Conservation (phyloP, 2,329 filamentous ascomycete species). For the Pezicula rhizophila region DNA sequence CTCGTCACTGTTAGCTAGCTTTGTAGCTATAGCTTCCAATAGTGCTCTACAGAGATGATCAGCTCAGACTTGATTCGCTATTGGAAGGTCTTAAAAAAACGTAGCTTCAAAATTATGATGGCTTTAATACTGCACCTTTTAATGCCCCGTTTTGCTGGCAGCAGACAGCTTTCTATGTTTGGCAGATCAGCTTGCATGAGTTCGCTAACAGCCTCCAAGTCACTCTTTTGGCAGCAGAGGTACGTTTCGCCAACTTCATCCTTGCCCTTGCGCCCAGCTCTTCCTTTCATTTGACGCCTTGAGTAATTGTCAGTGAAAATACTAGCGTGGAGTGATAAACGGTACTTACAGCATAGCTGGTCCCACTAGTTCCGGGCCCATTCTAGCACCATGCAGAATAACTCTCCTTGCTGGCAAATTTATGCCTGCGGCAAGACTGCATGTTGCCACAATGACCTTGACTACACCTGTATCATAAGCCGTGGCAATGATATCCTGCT, state of each 20-base stretch:
- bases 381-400: constrained; percentile 67
- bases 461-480: constrained; percentile 65
- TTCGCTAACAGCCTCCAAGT: constrained; percentile 64
- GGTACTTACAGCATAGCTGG: constrained; percentile 60
- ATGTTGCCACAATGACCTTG: constrained; percentile 70
- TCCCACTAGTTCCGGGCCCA: constrained; percentile 71
- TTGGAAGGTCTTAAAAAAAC: background rate
- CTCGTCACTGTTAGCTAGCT: constrained; percentile 58
- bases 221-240: constrained; percentile 62
- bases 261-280: constrained; percentile 73
- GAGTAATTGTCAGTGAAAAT: constrained; percentile 19
- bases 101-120: constrained; percentile 6
- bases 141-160: constrained; percentile 60
- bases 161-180: constrained; percentile 61
- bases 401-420: constrained; percentile 69
- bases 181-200: constrained; percentile 69
- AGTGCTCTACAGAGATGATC: constrained; percentile 47
- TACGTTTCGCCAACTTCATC: constrained; percentile 74
- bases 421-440: constrained; percentile 76
- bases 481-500: constrained; percentile 63
- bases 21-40: constrained; percentile 63
- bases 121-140: constrained; percentile 44
- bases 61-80: background rate
- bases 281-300: constrained; percentile 69
- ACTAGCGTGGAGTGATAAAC: background rate